phyloP scores from a whole-genome alignment of 306 rosid species.

The Cucurbita ficifolia region DNA sequence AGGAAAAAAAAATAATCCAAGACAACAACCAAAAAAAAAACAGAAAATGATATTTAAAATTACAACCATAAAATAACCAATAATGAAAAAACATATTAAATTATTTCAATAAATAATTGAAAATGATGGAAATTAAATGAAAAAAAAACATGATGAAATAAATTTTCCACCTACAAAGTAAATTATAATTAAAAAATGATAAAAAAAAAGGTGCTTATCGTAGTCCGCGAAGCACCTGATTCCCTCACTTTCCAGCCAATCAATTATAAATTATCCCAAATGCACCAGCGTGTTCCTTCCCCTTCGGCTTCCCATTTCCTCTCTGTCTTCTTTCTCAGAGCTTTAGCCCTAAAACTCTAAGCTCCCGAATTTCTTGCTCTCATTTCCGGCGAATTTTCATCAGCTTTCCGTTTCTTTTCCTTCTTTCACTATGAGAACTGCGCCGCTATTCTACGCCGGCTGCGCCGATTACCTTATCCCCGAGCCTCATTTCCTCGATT shows the following conservation, averaged over 20 bases:
- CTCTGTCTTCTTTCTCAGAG: background rate
- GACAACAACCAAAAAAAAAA: background rate
- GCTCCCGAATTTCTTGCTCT: background rate
- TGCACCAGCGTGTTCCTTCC: background rate
- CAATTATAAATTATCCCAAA: background rate
- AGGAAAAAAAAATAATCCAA: background rate
- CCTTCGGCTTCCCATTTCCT: background rate
- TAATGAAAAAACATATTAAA: background rate
- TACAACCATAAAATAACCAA: background rate
- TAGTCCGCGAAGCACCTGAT: background rate
- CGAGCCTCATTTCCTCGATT: constrained; percentile 74
- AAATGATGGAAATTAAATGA: background rate
- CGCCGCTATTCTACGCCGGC: constrained; percentile 35
- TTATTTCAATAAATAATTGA: background rate
- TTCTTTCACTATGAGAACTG: constrained; percentile 22
- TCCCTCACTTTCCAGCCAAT: background rate
- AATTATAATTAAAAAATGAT: background rate
- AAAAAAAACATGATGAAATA: background rate
- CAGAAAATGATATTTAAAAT: background rate
- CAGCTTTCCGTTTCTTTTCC: background rate
- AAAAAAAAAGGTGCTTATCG: background rate
- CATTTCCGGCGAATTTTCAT: background rate
- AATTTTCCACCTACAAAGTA: background rate
- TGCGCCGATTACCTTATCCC: constrained; percentile 22
- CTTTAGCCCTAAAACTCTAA: background rate